These are phyloP conservation scores for Buddleja alternifolia DNA, from an alignment of 257 asterid genomes.

Conservation along the genomic window DNA sequence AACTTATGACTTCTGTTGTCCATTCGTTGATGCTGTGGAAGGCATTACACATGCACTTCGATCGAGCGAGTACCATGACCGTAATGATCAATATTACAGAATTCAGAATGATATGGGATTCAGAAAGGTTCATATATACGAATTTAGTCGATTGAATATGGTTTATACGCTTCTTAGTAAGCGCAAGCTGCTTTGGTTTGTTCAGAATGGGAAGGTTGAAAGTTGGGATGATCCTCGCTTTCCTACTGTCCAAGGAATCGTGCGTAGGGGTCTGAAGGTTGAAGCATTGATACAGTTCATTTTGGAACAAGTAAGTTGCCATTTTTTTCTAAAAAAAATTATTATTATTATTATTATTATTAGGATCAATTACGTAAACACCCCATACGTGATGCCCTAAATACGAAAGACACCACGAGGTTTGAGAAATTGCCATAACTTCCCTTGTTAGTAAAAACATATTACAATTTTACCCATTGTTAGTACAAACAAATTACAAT, in stretches of 20 bases:
- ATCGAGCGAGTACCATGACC: slow-evolving; percentile 96
- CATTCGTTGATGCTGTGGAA: slow-evolving; percentile 88
- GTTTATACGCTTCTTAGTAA: slow-evolving; percentile 97
- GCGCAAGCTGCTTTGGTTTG: slow-evolving; percentile 99
- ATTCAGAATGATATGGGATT: slow-evolving; percentile 94
- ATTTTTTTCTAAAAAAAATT: neutral
- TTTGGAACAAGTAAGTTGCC: slow-evolving; percentile 77
- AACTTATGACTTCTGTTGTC: slow-evolving; percentile 95
- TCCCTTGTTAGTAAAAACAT: too few relatives aligned
- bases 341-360: neutral
- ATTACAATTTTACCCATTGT: too few relatives aligned
- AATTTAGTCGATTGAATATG: slow-evolving; percentile 89
- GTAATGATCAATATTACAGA: slow-evolving; percentile 88
- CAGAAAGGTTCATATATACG: slow-evolving; percentile 73
- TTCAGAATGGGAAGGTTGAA: slow-evolving; percentile 90
- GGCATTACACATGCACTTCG: slow-evolving; percentile 96
- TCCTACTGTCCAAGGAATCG: slow-evolving; percentile 98
- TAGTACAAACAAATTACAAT: too few relatives aligned
- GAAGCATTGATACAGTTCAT: slow-evolving; percentile 91
- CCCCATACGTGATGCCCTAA: too few relatives aligned
- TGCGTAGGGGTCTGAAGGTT: slow-evolving; percentile 87
- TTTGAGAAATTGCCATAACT: too few relatives aligned
- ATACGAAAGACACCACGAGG: too few relatives aligned
- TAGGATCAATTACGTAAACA: too few relatives aligned
- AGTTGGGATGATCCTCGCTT: slow-evolving; percentile 99